Base-by-base conservation (phyloP, 371 early-diverging fungal genomes). In the Syncephalastrum monosporum region DNA sequence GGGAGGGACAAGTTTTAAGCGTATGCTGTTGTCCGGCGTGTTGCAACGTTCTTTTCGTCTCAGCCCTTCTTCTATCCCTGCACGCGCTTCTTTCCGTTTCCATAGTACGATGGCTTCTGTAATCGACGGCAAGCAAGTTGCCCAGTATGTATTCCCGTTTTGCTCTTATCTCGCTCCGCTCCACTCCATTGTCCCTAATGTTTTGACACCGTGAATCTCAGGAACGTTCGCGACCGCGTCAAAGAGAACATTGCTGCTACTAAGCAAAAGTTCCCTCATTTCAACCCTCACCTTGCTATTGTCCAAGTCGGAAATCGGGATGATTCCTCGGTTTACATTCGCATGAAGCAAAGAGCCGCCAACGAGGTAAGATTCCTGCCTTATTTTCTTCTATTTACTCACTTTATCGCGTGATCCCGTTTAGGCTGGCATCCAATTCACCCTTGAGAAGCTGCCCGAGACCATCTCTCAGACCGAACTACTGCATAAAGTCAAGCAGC, bases 281-380 rank as follows among this genome's bases (percentile, higher is more conserved):
- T 91, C 67, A 69, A 65, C 19, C 95, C 97, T 19, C 88, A 89
- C 48, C 81, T 96, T 8, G 85, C 91, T 16, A 89, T 95, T 44
- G 78, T 94, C 25, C 94, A 97, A 71, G 92, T 97, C 13, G 97
- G 97, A 43, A 76, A 53, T 13, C 88, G 95, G 50, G 91, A 91
- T 48, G 96, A 97, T 73, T 95, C 95, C 14, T 83, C 85, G 43
- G 74, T 91, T 33, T 97, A 97, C 67, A 90, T 95, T 43, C 71
- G 86, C 33, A 91, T 92, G 87, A 97, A 97, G 82, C 75, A 88
- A 62, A 88, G 86, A 68, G 92, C 94, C 14, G 92, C 91, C 57
- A 71, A 70, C 38, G 91, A 94, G 84, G 94, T 92, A 75, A 44
- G 21, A 6, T 53, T 33, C 12, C 10, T 33, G 2, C 2, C 12